Percentiles rank a stretch among this genome's conserved stretches.
phyloP scores from a whole-genome alignment of 1,284 basidiomycete genomes.

The Irpex sp. region DNA sequence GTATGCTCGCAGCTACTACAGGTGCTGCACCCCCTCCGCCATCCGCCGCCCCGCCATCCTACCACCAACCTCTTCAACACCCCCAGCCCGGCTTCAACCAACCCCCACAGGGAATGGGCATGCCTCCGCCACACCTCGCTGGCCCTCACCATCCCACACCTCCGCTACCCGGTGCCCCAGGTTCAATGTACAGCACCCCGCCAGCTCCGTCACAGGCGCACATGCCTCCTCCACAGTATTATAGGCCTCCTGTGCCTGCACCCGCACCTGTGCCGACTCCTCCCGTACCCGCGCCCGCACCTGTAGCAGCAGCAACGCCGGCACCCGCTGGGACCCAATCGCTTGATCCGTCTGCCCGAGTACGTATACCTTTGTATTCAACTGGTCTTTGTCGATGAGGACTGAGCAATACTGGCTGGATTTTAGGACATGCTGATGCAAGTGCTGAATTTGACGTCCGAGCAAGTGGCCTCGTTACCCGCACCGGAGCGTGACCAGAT shows the following conservation, averaged over 20 bases:
- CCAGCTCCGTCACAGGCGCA: constrained; percentile 36
- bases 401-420: not conserved
- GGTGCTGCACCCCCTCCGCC: constrained; percentile 16
- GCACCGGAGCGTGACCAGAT: constrained; percentile 83
- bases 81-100: constrained; percentile 32
- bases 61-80: constrained; percentile 11
- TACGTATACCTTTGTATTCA: constrained; percentile 22
- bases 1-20: constrained; percentile 52
- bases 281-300: constrained; percentile 13
- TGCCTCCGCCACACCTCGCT: constrained; percentile 19
- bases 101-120: constrained; percentile 19
- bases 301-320: constrained; percentile 16
- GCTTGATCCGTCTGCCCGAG: constrained; percentile 11
- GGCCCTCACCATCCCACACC: constrained; percentile 20
- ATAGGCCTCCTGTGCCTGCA: constrained; percentile 13
- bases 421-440: constrained; percentile 76
- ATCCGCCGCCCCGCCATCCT: constrained; percentile 6
- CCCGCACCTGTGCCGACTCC: constrained; percentile 26
- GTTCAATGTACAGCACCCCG: constrained; percentile 25
- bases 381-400: not conserved
- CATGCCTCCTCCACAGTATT: constrained; percentile 19
- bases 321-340: constrained; percentile 1
- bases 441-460: constrained; percentile 79
- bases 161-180: constrained; percentile 27
- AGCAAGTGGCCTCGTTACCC: constrained; percentile 84